Evolutionary conservation across 2,329 filamentous ascomycete genomes (phyloP), one percentile per base, ranked within the genome.

Genomic region (Tolypocladium amazonense): DNA sequence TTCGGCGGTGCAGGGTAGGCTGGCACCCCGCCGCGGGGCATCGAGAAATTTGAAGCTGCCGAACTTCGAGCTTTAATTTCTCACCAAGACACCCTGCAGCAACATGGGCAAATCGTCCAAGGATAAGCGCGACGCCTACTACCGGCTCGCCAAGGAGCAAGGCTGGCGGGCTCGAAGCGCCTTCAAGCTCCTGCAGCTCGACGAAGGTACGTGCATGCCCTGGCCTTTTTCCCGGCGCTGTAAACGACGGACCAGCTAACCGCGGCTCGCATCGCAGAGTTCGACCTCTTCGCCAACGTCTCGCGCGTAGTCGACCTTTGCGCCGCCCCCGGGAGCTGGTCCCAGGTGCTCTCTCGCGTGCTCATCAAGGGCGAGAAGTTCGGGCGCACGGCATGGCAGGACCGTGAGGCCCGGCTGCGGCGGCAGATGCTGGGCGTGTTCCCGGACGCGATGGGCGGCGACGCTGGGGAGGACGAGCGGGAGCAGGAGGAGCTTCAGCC

Each of bases 71-170:
- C 15, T 35, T 20, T 18, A 54, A 35, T 35, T 33, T 53, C 50
- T 37, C 50, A 54, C 50, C 50, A 35, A 20, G 50, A 53, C 50
- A 54, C 30, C 14, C 14, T 35, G 25, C 37, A 25, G 27, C 64
- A 75, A 53, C 37, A 96, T 96, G 92, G 92, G 92, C 1, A 97
- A 97, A 73, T 96, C 94, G 1, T 97, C 93, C 56, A 99, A 99
- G 75, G 94, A 99, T 72, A 99, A 99, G 77, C 89, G 94, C 58
- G 94, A 99, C 73, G 92, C 92, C 54, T 99, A 99, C 77, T 99
- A 99, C 71, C 86, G 94, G 58, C 88, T 99, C 11, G 94, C 94
- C 23, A 99, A 99, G 77, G 94, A 99, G 75, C 94, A 99, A 79
- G 95, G 95, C 64, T 99, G 94, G 93, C 89, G 94, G 41, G 94